Evolutionary conservation across 106 monocot species (phyloP), one percentile per base, ranked within the genome.

Genomic region (Iris macrosiphon): DNA sequence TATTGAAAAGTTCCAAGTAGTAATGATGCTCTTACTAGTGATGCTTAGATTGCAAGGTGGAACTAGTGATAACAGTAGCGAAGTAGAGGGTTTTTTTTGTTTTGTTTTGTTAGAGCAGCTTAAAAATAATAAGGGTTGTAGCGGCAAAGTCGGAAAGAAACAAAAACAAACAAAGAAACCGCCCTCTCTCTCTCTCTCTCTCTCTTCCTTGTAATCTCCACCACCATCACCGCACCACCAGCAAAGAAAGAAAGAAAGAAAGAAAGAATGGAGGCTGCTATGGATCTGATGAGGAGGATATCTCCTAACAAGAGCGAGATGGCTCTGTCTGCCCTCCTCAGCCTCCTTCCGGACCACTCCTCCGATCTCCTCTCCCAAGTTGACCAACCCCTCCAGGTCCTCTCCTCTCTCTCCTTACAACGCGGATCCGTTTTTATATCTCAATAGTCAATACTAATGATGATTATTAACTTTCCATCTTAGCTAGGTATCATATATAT

Each of bases 261-360:
- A 46, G 55, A 14, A 11, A 12, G 44, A 24, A 99, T 99, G 98
- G 98, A 99, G 53, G 91, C 83, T 51, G 98, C 98, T 23, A 60
- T 99, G 91, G 87, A 99, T 92, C 73, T 99, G 50, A 87, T 99
- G 83, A 59, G 98, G 65, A 68, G 98, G 68, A 91, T 99, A n/a
- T 62, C 98, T n/a, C 98, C 91, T 9, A 73, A 59, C 45, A 67
- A 87, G 59, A 76, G 69, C 65, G 87, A 87, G 57, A 70, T 67
- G 53, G 89, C 98, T 16, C 77, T 99, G 2, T 70, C 83, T 41
- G 87, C 83, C n/a, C 76, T 99, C 19, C 78, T 99, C 33, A 69
- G 80, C n/a, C 78, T 99, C 33, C 74, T 99, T 17, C 98, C 98
- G 26, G 61, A 71, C 49, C 79, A 99, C 61, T 87, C 87, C 61